Evolutionary conservation across 1,139 yeast genomes (phyloP).

Genomic region (Nakaseomyces bracarensis): DNA sequence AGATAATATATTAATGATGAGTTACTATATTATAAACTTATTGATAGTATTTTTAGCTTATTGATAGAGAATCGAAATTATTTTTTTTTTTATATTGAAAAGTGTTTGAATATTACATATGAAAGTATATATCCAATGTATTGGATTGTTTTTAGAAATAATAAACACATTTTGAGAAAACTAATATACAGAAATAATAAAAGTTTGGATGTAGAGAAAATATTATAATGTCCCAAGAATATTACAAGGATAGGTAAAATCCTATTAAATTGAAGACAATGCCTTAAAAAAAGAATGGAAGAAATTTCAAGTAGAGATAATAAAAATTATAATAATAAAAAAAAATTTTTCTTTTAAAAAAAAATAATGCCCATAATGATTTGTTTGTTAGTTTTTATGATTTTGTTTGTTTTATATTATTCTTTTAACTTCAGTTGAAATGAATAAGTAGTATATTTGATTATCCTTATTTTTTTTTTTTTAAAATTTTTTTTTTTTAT

Average conservation of each 20-base stretch:
- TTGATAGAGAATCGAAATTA: too few relatives aligned
- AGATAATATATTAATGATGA: neutral
- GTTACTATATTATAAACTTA: neutral
- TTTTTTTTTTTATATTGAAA: neutral
- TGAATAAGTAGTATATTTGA: too few relatives aligned
- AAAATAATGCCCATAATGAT: too few relatives aligned
- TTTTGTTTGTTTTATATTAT: too few relatives aligned
- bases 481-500: too few relatives aligned
- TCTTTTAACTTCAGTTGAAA: too few relatives aligned
- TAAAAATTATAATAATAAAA: neutral
- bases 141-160: neutral
- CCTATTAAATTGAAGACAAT: too few relatives aligned
- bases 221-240: neutral
- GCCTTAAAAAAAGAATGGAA: neutral
- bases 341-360: neutral
- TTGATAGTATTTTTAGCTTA: neutral
- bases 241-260: too few relatives aligned
- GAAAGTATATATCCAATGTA: too few relatives aligned
- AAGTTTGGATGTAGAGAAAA: neutral
- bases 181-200: slow-evolving; percentile 11
- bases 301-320: neutral
- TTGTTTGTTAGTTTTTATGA: too few relatives aligned
- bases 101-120: too few relatives aligned
- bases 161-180: slow-evolving; percentile 7
- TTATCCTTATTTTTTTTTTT: neutral